Conservation (phyloP, 306 rosid species). For the Pachyrhizus erosus region DNA sequence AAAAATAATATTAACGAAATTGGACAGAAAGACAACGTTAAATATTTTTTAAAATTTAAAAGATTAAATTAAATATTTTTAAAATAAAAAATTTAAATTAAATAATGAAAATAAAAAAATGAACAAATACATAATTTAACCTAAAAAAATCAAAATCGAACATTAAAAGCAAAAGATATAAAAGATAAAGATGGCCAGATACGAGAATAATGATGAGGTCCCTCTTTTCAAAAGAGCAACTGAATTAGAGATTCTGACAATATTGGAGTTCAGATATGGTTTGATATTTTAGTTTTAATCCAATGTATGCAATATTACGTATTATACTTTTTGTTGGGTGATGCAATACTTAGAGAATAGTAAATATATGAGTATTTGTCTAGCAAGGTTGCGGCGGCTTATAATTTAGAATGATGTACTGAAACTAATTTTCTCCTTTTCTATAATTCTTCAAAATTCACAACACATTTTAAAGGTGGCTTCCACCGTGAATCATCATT, state of each 20-base stretch:
- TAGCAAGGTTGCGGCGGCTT: not conserved
- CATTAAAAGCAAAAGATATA: not conserved
- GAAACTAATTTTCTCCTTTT: conserved; percentile 15
- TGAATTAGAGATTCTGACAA: conserved; percentile 22
- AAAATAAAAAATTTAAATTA: no score
- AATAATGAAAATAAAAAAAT: no score
- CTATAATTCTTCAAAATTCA: no score
- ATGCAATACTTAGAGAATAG: not conserved
- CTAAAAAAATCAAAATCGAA: not conserved
- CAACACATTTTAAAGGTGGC: no score
- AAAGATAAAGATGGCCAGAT: not conserved
- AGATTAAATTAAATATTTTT: no score
- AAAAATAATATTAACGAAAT: no score
- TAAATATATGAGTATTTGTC: not conserved
- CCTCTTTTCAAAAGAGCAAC: conserved; percentile 36
- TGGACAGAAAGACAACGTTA: no score
- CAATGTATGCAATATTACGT: not conserved
- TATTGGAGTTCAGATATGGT: conserved; percentile 13
- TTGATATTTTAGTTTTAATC: not conserved
- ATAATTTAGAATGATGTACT: not conserved
- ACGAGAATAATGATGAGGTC: not conserved
- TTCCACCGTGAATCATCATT: no score
- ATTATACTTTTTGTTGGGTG: not conserved
- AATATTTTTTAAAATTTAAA: no score
- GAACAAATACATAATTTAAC: no score